Percentiles rank a stretch among this genome's conserved stretches.
Evolutionary conservation across 495 filamentous ascomycete genomes (phyloP).

Genomic region (Podospora didyma): DNA sequence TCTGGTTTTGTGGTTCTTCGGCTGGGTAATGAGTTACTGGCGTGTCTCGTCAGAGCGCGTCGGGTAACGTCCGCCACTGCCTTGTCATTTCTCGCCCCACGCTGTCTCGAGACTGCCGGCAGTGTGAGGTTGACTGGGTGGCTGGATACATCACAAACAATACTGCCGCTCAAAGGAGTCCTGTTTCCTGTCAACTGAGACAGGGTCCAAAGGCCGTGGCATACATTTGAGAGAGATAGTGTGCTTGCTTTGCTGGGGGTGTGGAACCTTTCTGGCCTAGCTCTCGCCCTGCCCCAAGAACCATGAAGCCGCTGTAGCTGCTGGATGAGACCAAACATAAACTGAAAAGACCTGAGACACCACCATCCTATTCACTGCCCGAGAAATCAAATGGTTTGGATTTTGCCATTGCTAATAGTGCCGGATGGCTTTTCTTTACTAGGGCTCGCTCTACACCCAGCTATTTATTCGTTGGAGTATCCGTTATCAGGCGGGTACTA

Average conservation of each 20-base stretch:
- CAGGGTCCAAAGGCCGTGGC: conserved; percentile 32
- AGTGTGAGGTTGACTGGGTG: conserved; percentile 4
- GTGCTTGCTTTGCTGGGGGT: neutral
- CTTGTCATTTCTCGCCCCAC: conserved; percentile 2
- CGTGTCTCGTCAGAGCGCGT: conserved; percentile 24
- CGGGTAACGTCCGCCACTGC: conserved; percentile 7
- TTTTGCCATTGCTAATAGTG: neutral
- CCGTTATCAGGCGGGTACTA: too few relatives aligned
- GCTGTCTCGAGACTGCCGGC: conserved; percentile 19
- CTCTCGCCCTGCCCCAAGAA: conserved; percentile 8
- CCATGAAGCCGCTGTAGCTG: conserved; percentile 32
- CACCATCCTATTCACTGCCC: conserved; percentile 6
- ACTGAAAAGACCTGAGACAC: conserved; percentile 41
- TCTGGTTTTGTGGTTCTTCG: conserved; percentile 40
- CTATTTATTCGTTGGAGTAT: too few relatives aligned
- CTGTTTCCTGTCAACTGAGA: conserved; percentile 11
- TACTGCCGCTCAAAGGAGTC: conserved; percentile 27
- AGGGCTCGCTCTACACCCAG: too few relatives aligned
- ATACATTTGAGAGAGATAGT: conserved; percentile 18
- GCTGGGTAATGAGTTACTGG: conserved; percentile 16
- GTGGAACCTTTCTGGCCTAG: conserved; percentile 4
- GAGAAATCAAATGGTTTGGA: neutral
- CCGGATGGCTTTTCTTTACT: neutral
- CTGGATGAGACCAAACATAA: conserved; percentile 25
- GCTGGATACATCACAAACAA: conserved; percentile 22